phyloP scores from a whole-genome alignment of 2,329 filamentous ascomycete genomes.

The Epichloe sp. region DNA sequence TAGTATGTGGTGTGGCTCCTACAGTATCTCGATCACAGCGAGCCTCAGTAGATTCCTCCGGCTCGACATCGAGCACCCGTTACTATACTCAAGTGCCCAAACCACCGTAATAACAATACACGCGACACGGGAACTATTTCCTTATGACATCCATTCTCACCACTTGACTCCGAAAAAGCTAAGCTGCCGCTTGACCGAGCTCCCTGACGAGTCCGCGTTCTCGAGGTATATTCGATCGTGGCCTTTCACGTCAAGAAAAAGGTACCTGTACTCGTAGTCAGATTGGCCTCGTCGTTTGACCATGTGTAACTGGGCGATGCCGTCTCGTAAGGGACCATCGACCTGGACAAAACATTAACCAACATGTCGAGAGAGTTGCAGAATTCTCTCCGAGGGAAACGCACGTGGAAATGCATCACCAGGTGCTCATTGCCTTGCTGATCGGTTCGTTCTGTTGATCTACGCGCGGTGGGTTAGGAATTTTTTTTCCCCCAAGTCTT shows the following conservation, averaged over 20 bases:
- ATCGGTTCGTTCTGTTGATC: slow-evolving; percentile 57
- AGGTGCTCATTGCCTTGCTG: slow-evolving; percentile 66
- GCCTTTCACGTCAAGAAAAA: slow-evolving; percentile 69
- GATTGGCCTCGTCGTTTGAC: slow-evolving; percentile 49
- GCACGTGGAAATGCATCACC: slow-evolving; percentile 71
- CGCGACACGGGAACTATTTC: no score
- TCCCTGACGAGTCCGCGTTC: slow-evolving; percentile 34
- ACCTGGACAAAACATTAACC: slow-evolving; percentile 35
- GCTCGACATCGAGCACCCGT: background rate
- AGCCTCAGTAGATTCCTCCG: background rate
- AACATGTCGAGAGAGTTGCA: background rate
- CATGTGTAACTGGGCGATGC: slow-evolving; percentile 68
- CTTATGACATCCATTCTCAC: slow-evolving; percentile 14
- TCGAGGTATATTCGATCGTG: slow-evolving; percentile 53
- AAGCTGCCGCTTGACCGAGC: slow-evolving; percentile 27
- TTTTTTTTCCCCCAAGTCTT: no score
- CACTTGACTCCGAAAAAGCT: slow-evolving; percentile 52
- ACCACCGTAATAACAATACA: no score
- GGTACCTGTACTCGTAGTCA: slow-evolving; percentile 65
- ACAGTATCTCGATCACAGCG: no score
- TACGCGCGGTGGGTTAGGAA: slow-evolving; percentile 16
- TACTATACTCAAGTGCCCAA: no score
- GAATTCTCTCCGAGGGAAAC: slow-evolving; percentile 12
- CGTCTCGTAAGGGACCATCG: slow-evolving; percentile 61
- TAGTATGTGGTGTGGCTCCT: no score